phyloP scores from a whole-genome alignment of 73 alveolate genomes.

The Blepharisma japonicum region DNA sequence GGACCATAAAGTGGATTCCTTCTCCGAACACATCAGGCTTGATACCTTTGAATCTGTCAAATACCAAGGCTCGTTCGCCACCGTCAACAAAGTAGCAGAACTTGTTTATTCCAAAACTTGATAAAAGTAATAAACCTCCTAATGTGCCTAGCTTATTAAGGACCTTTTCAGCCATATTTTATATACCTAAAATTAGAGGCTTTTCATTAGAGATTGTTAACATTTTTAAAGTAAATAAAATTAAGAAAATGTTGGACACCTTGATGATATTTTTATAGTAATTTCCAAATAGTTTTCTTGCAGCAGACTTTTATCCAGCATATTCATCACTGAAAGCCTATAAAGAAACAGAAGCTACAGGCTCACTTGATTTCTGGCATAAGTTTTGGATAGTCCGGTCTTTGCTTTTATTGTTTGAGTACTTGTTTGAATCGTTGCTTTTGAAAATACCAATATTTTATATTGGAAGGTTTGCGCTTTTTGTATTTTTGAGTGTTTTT shows the following conservation, averaged over 20 bases:
- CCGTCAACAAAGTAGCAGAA: conserved; percentile 80
- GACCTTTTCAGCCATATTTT: no score
- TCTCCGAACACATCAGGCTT: conserved; percentile 62
- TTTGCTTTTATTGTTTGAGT: conserved; percentile 1
- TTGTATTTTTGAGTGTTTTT: no score
- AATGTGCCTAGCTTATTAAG: no score
- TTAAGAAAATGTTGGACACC: no score
- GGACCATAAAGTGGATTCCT: conserved; percentile 80
- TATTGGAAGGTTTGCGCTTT: no score
- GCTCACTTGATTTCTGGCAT: not conserved
- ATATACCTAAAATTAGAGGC: no score
- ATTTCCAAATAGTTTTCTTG: not conserved
- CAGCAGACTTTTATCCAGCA: conserved; percentile 22
- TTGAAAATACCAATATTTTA: no score
- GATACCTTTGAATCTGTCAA: conserved; percentile 70
- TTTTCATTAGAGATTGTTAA: no score
- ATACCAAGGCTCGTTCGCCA: conserved; percentile 78
- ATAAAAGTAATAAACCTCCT: no score
- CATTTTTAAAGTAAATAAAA: no score
- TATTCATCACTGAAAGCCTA: conserved; percentile 10
- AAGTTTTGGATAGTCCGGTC: conserved; percentile 17
- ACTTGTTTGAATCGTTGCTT: not conserved
- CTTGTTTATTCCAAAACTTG: not conserved
- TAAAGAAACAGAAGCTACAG: not conserved
- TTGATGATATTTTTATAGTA: not conserved